A percentile compares a stretch with the other conserved stretches of the same genome.
Evolutionary conservation across 2,329 filamentous ascomycete genomes (phyloP).

Genomic region (Fusarium heterosporum): DNA sequence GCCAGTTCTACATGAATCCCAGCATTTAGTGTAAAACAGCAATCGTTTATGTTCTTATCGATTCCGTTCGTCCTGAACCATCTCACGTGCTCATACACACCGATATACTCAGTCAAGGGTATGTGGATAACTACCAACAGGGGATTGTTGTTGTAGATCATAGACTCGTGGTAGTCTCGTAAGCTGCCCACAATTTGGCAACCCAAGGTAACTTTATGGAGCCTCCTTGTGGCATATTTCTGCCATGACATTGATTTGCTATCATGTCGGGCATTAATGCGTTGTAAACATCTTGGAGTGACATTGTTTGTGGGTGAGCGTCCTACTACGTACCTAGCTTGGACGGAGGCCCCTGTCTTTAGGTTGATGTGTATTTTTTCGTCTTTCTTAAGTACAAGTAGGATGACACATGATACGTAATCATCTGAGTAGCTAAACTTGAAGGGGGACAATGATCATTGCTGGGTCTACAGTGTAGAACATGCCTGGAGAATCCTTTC

Average conservation of each 20-base stretch:
- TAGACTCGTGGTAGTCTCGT: conserved; percentile 21
- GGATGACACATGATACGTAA: not conserved
- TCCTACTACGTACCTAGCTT: not conserved
- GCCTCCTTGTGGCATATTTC: not conserved
- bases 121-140: conserved; percentile 4
- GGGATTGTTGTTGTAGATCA: conserved; percentile 29
- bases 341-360: not conserved
- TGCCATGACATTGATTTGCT: not conserved
- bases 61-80: not conserved
- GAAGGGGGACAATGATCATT: not conserved
- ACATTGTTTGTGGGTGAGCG: not conserved
- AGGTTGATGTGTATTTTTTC: not conserved
- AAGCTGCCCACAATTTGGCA: conserved; percentile 23
- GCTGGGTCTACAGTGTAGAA: not conserved
- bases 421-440: not conserved
- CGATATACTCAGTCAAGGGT: conserved; percentile 23
- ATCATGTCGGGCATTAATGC: not conserved
- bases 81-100: not conserved
- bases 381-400: not conserved
- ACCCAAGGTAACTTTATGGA: conserved; percentile 5
- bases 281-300: not conserved
- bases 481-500: not conserved
- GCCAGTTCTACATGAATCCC: too few relatives aligned
- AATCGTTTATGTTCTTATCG: not conserved
- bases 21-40: too few relatives aligned